Conservation (phyloP, 495 filamentous ascomycete genomes). For the Xylaria scruposa region DNA sequence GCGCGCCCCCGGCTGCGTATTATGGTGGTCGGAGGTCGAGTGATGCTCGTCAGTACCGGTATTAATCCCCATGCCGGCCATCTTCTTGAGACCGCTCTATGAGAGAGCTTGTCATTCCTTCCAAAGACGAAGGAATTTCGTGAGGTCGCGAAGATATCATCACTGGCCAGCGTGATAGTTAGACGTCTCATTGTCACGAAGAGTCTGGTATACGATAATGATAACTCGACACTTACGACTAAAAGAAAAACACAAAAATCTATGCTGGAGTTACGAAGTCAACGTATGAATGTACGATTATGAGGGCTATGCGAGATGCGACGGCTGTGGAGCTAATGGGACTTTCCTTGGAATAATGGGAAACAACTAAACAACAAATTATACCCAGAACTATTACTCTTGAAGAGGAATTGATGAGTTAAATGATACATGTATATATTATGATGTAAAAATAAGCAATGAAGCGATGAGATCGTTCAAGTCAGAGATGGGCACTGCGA, state of each 20-base stretch:
- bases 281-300: slow-evolving; percentile 9
- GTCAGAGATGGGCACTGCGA: neutral
- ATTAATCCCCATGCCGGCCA: neutral
- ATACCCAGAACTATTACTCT: neutral
- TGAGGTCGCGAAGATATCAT: neutral
- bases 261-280: neutral
- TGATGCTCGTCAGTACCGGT: slow-evolving; percentile 29
- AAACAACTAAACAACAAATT: neutral
- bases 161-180: neutral
- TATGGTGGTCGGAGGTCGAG: slow-evolving; percentile 29
- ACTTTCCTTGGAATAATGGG: neutral
- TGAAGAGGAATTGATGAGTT: neutral
- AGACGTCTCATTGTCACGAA: neutral
- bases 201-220: neutral
- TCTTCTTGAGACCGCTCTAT: neutral
- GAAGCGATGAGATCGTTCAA: neutral
- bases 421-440: slow-evolving; percentile 1
- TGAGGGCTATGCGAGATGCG: neutral
- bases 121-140: too few species aligned
- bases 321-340: slow-evolving; percentile 3
- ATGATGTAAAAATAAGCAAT: neutral
- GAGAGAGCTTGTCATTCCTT: neutral
- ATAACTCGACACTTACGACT: neutral
- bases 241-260: too few species aligned
- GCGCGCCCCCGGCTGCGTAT: slow-evolving; percentile 34